Conservation (phyloP, 2,329 filamentous ascomycete species). For the Aspergillus ibericus region DNA sequence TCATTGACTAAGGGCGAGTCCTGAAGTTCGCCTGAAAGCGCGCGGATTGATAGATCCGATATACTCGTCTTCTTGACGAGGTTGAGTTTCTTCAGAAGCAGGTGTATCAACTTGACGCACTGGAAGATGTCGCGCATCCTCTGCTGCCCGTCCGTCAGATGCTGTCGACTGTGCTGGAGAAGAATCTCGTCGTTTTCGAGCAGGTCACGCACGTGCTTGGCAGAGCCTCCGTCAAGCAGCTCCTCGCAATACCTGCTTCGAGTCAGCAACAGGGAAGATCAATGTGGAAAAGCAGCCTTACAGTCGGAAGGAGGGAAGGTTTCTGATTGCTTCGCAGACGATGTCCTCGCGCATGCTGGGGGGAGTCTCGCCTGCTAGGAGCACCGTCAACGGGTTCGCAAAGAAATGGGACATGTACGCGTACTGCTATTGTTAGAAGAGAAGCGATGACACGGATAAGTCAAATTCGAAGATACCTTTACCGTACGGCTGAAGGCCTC, state of each 20-base stretch:
- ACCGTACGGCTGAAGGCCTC: slow-evolving; percentile 55
- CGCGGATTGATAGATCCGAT: slow-evolving; percentile 41
- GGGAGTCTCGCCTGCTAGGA: slow-evolving; percentile 40
- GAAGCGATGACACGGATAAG: not conserved
- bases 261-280: slow-evolving; percentile 8
- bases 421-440: slow-evolving; percentile 48
- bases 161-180: slow-evolving; percentile 40
- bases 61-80: slow-evolving; percentile 30
- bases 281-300: slow-evolving; percentile 22
- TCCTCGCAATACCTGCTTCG: slow-evolving; percentile 41
- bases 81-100: slow-evolving; percentile 30
- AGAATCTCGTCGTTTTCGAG: slow-evolving; percentile 54
- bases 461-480: slow-evolving; percentile 39
- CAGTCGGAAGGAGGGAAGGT: slow-evolving; percentile 57
- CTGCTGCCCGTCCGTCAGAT: slow-evolving; percentile 42
- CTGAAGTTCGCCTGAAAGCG: slow-evolving; percentile 53
- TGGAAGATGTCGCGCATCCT: slow-evolving; percentile 40
- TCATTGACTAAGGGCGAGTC: slow-evolving; percentile 54
- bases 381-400: slow-evolving; percentile 57
- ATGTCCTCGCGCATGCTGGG: slow-evolving; percentile 36
- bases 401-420: slow-evolving; percentile 65
- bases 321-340: slow-evolving; percentile 57
- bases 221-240: slow-evolving; percentile 40
- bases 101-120: slow-evolving; percentile 30
- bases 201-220: slow-evolving; percentile 42